These are phyloP conservation scores for Aspergillus neotritici DNA, from an alignment of 2,329 filamentous ascomycete species.

Conservation along the genomic window DNA sequence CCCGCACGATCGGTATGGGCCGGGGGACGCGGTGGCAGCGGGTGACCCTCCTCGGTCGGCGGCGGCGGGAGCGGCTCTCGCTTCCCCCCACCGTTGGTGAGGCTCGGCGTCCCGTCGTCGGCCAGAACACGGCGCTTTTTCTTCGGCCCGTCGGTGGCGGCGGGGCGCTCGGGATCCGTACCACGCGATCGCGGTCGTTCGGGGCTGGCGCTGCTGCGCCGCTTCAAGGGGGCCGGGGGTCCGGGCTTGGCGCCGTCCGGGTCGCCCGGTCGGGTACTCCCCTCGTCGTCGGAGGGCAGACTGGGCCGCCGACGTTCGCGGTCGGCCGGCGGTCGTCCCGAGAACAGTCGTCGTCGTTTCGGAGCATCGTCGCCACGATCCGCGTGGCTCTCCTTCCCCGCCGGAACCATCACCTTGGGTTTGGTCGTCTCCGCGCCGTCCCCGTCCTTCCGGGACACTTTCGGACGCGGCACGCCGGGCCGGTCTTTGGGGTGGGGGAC, in stretches of 20 bases:
- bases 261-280: slow-evolving; percentile 25
- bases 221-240: slow-evolving; percentile 29
- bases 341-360: slow-evolving; percentile 37
- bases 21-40: too few species aligned
- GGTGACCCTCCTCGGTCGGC: slow-evolving; percentile 15
- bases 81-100: slow-evolving; percentile 27
- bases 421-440: slow-evolving; percentile 24
- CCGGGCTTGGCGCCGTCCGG: slow-evolving; percentile 10
- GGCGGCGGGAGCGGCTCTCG: slow-evolving; percentile 20
- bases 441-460: slow-evolving; percentile 20
- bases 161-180: slow-evolving; percentile 26
- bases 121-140: slow-evolving; percentile 39
- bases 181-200: slow-evolving; percentile 33
- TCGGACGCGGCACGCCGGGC: slow-evolving; percentile 17
- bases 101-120: slow-evolving; percentile 32
- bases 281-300: slow-evolving; percentile 38
- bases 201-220: slow-evolving; percentile 40
- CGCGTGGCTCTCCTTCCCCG: slow-evolving; percentile 30
- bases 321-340: slow-evolving; percentile 38
- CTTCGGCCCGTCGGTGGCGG: slow-evolving; percentile 37
- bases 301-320: slow-evolving; percentile 32
- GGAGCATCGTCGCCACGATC: slow-evolving; percentile 31
- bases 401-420: slow-evolving; percentile 20
- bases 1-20: background rate
- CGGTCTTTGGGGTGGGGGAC: slow-evolving; percentile 22